phyloP scores from a whole-genome alignment of 2,329 filamentous ascomycete species.

The Magnaporthiopsis incrustans region DNA sequence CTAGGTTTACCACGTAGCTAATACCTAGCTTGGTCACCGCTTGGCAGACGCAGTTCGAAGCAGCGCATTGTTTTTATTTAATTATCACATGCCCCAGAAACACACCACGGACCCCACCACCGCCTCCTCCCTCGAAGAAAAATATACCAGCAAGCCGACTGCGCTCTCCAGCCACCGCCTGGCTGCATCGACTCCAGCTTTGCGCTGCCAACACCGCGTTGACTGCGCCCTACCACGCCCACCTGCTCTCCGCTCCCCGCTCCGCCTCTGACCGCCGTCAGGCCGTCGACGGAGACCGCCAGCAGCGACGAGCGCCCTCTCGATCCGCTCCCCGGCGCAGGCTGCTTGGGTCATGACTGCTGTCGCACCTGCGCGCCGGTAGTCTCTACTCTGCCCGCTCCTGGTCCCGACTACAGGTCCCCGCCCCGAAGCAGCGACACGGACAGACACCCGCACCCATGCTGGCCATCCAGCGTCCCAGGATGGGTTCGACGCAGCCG shows the following conservation, averaged over 20 bases:
- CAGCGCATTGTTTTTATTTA: neutral
- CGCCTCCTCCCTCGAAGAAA: neutral
- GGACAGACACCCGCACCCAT: conserved; percentile 36
- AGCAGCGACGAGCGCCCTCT: neutral
- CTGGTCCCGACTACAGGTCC: neutral
- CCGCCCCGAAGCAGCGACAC: neutral
- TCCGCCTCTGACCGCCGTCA: neutral
- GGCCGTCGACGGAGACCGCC: neutral
- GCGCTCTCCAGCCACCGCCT: neutral
- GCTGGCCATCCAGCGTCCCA: conserved; percentile 48
- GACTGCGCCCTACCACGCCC: neutral
- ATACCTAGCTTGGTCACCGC: no score
- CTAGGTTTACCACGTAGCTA: no score
- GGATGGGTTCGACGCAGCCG: conserved; percentile 52
- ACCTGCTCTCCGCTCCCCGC: neutral
- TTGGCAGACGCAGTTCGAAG: neutral
- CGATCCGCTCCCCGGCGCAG: neutral
- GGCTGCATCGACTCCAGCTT: neutral
- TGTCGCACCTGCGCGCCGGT: conserved; percentile 3
- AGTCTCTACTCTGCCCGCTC: conserved; percentile 1
- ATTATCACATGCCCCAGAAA: neutral
- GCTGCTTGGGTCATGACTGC: neutral
- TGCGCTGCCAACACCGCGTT: neutral
- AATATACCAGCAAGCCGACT: neutral
- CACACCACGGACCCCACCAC: neutral